Evolutionary conservation across 139 green algal species (phyloP).

Genomic region (Zygnema cylindricum): DNA sequence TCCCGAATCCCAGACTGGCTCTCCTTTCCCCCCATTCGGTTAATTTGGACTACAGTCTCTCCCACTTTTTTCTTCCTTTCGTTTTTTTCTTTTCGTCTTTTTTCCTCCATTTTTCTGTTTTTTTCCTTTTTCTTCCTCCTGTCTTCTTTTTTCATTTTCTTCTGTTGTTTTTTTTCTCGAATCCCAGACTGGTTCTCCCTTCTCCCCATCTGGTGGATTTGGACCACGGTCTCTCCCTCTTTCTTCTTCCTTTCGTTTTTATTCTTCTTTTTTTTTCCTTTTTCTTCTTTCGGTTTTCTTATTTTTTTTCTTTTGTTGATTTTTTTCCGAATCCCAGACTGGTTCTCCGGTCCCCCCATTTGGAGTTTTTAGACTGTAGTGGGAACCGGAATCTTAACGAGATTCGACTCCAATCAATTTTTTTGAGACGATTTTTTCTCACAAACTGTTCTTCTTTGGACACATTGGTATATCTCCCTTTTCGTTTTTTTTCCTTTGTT

Average conservation of each 20-base stretch:
- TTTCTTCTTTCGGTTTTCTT: background rate
- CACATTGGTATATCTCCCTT: no score
- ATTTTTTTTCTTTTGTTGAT: background rate
- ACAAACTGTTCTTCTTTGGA: background rate
- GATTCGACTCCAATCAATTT: background rate
- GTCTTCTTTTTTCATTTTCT: background rate
- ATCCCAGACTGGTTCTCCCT: background rate
- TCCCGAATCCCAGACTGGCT: no score
- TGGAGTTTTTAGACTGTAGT: background rate
- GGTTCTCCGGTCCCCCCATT: background rate
- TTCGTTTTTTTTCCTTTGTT: no score
- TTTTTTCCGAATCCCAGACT: background rate
- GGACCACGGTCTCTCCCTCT: background rate
- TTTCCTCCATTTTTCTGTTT: no score
- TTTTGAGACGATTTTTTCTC: background rate
- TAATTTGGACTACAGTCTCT: no score
- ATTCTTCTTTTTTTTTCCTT: background rate
- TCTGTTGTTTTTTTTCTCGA: background rate
- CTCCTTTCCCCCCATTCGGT: no score
- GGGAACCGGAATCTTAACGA: background rate
- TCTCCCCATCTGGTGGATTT: background rate
- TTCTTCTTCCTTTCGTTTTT: background rate
- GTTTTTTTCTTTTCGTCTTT: no score
- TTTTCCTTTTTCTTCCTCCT: no score
- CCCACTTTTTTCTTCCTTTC: no score